Base-by-base conservation (phyloP, 805 yeast genomes). In the Ogataea paradorogensis region DNA sequence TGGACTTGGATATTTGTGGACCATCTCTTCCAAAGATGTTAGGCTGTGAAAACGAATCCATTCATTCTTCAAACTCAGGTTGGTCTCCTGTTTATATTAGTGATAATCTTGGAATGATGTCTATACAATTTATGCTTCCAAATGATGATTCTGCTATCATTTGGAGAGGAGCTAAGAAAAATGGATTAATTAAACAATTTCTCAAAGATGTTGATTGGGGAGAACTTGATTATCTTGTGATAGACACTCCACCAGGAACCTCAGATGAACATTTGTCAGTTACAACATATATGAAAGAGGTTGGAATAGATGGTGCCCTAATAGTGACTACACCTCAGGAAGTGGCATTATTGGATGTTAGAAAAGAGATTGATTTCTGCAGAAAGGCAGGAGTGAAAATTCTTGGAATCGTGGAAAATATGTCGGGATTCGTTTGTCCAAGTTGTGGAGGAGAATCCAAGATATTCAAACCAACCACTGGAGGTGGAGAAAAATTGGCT, bases 371-470 rank as follows among this genome's bases (percentile, higher is more conserved):
- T 15, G 95, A 91, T 58, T 93, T 93, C 55, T 93, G 99, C 62
- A 72, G 80, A 30, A 93, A 93, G 61, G 98, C 98, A 2, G 82
- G 80, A 2, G 89, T 93, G 46, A 82, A 74, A 44, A 75, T 93
- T 3, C 62, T 93, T 30, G 99, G 99, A 0, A 63, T 93, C 10
- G 97, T 93, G 14, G 99, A 93, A 60, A 93, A 93, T 61, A 93
- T 93, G 99, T 79, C 96, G 7, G 99, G 99, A 2, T 93, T 93
- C 66, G 98, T 93, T 11, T 93, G 99, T 61, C 99, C 99, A 4
- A 79, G 72, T 55, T 93, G 99, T 64, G 78, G 85, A 47, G 93
- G 93, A 7, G 86, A 90, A 63, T 85, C 95, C 0, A 79, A 82
- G 55, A 90, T 93, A 4, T 93, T 93, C 65, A 82, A 83, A 46